Percentiles rank a stretch among this genome's conserved stretches.
Conservation (phyloP, 495 filamentous ascomycete genomes). For the Talaromyces borbonicus region DNA sequence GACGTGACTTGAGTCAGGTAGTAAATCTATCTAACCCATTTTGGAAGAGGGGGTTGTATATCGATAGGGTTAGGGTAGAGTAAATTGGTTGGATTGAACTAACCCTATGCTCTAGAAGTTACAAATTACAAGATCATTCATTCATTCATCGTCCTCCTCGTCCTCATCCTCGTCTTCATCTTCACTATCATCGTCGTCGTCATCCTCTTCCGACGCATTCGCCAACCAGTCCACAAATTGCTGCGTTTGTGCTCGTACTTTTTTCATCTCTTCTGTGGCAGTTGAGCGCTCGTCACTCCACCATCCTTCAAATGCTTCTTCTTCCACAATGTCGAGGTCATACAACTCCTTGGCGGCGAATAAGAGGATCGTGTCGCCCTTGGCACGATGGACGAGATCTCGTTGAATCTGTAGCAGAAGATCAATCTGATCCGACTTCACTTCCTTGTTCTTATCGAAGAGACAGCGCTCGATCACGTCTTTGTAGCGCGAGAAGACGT, state of each 20-base stretch:
- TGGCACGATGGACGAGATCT: constrained; percentile 53
- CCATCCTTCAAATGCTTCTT: constrained; percentile 82
- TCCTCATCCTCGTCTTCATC: constrained; percentile 30
- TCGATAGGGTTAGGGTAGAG: too few species aligned
- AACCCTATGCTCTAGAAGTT: too few species aligned
- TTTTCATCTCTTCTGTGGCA: constrained; percentile 54
- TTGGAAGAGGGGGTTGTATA: too few species aligned
- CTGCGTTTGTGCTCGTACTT: constrained; percentile 59
- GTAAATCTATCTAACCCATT: too few species aligned
- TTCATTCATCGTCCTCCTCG: constrained; percentile 12
- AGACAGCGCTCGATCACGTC: constrained; percentile 48
- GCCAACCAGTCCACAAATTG: constrained; percentile 81
- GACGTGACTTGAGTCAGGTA: too few species aligned
- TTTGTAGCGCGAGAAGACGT: constrained; percentile 46
- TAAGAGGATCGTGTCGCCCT: constrained; percentile 58
- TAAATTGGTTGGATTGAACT: not conserved
- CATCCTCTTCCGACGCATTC: constrained; percentile 71
- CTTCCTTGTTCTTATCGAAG: constrained; percentile 46
- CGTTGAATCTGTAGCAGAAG: constrained; percentile 72
- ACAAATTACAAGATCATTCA: too few species aligned
- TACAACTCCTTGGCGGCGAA: constrained; percentile 73
- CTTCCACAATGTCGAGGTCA: constrained; percentile 74
- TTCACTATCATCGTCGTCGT: constrained; percentile 54
- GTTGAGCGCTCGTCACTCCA: constrained; percentile 64
- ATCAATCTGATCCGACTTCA: constrained; percentile 72